Conservation (phyloP, 352 stramenopile species). For the Phytophthora melonis region DNA sequence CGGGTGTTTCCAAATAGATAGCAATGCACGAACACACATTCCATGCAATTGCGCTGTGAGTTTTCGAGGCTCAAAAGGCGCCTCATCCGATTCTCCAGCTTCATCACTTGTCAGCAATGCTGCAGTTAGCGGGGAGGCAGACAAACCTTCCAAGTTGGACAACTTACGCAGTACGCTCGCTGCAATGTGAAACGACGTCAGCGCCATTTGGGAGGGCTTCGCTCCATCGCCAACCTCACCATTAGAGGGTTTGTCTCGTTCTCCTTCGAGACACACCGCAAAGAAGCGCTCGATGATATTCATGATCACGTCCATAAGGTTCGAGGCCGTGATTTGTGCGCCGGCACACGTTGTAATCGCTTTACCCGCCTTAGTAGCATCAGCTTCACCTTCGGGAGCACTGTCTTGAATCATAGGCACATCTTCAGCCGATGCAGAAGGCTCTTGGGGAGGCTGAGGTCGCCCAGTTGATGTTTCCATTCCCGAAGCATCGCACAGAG, state of each 20-base stretch:
- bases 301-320: constrained; percentile 65
- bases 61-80: constrained; percentile 57
- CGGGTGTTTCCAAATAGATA: constrained; percentile 69
- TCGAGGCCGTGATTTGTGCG: constrained; percentile 44
- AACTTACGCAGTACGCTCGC: constrained; percentile 67
- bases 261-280: constrained; percentile 34
- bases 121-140: constrained; percentile 68
- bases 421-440: constrained; percentile 33
- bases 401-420: constrained; percentile 41
- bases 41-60: constrained; percentile 72
- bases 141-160: constrained; percentile 75
- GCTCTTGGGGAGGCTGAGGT: not conserved
- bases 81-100: constrained; percentile 33
- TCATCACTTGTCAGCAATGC: constrained; percentile 68
- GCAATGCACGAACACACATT: constrained; percentile 62
- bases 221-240: not conserved
- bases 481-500: constrained; percentile 35
- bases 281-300: constrained; percentile 60
- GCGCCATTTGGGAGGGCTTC: constrained; percentile 61
- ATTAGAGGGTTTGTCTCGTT: constrained; percentile 8
- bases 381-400: constrained; percentile 12
- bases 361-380: constrained; percentile 22
- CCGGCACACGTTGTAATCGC: constrained; percentile 37
- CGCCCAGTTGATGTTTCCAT: constrained; percentile 14
- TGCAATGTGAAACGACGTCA: constrained; percentile 76